Evolutionary conservation across 2,329 filamentous ascomycete species (phyloP), one percentile per base, ranked within the genome.

Genomic region (Neopestalotiopsis sp.): DNA sequence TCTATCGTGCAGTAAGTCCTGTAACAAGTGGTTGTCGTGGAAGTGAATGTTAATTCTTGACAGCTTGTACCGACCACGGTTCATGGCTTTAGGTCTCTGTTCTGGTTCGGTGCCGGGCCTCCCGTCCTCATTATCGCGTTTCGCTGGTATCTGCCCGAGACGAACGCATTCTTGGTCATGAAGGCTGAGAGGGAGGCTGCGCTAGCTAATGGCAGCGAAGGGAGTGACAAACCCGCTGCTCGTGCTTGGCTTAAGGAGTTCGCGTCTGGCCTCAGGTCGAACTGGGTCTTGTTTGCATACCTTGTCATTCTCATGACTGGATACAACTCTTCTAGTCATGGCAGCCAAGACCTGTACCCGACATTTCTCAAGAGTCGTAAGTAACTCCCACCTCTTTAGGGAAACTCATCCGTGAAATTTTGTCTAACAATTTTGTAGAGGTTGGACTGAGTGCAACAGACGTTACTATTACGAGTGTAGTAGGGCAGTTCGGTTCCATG

Each of bases 311-410:
- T 97, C 56, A 97, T 97, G 93, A 91, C 93, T 1, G 94, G 94
- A 3, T 96, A 97, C 84, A 97, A 97, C 81, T 97, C 95, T 77
- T 94, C 95, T 92, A 92, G 90, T n/a, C 93, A 95, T 77, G 92
- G 92, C 66, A 91, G 89, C 24, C 80, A 92, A 77, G 88, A 89
- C 73, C 76, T 90, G 34, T 90, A 90, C 72, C 88, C 88, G 2
- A 89, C 87, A 20, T 85, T 90, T 85, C 77, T 90, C 38, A 78
- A 82, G 71, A 88, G 86, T 72, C 86, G 57, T 59, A n/a, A 59
- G 57, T 34, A 30, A 9, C 4, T n/a, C 10, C 4, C 7, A 17
- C 4, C 9, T 59, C 12, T n/a, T 20, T 28, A 1, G 7, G 3
- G 24, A 28, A 4, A 58, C 14, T 10, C 4, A 6, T 7, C 20